These are phyloP conservation scores for Epichloe glyceriae DNA, from an alignment of 2,329 filamentous ascomycete genomes.

Conservation along the genomic window DNA sequence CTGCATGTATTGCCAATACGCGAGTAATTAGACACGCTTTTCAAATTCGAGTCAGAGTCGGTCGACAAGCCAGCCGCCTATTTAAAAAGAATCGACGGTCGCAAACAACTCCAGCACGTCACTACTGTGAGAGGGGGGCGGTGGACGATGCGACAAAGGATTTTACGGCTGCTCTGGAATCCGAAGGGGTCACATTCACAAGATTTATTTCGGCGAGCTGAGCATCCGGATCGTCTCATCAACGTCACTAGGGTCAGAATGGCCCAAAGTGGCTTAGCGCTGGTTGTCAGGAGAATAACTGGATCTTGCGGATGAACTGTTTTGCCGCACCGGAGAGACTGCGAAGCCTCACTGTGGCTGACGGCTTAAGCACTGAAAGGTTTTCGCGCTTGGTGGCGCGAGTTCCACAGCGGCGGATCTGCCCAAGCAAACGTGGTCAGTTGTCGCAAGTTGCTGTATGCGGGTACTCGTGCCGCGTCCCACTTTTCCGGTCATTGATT, in stretches of 20 bases:
- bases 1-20: conserved; percentile 2
- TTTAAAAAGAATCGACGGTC: not conserved
- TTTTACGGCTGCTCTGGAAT: not conserved
- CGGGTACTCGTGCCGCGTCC: too few relatives aligned
- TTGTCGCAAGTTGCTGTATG: too few relatives aligned
- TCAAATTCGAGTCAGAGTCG: not conserved
- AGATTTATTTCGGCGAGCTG: conserved; percentile 9
- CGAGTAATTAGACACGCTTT: not conserved
- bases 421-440: too few relatives aligned
- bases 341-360: not conserved
- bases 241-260: not conserved
- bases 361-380: not conserved
- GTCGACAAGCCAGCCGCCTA: not conserved
- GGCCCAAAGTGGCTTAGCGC: not conserved
- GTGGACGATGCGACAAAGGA: not conserved
- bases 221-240: conserved; percentile 16
- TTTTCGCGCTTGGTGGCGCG: too few relatives aligned
- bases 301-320: conserved; percentile 9
- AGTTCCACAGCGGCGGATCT: too few relatives aligned
- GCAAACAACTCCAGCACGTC: not conserved
- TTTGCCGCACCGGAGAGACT: conserved; percentile 2
- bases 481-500: too few relatives aligned
- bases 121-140: not conserved
- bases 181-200: not conserved
- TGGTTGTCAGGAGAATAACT: not conserved